Evolutionary conservation across 2,329 filamentous ascomycete genomes (phyloP).

Genomic region (Verticillium nonalfalfae): DNA sequence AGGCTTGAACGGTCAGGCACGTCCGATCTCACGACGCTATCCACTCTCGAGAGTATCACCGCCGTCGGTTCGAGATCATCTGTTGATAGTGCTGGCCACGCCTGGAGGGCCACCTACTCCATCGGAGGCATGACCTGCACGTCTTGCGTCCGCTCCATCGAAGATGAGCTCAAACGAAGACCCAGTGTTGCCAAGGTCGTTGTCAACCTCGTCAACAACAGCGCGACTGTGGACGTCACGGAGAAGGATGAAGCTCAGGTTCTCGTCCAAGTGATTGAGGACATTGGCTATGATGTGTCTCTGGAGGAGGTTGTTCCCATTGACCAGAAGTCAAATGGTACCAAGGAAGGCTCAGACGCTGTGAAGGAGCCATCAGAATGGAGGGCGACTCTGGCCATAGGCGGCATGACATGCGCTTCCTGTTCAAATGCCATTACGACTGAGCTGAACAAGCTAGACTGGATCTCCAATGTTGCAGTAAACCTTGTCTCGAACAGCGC

Average conservation of each 20-base stretch:
- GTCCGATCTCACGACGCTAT: neutral
- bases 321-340: conserved; percentile 21
- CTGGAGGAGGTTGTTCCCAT: conserved; percentile 43
- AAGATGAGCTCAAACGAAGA: conserved; percentile 48
- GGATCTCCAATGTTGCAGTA: conserved; percentile 45
- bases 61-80: neutral
- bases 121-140: conserved; percentile 71
- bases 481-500: conserved; percentile 56
- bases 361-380: conserved; percentile 22
- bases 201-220: conserved; percentile 63
- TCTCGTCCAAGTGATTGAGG: conserved; percentile 44
- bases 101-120: conserved; percentile 47
- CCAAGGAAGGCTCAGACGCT: conserved; percentile 29
- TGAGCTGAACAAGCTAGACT: conserved; percentile 49
- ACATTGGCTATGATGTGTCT: conserved; percentile 60
- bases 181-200: conserved; percentile 51
- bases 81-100: neutral
- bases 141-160: conserved; percentile 60
- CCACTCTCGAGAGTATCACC: neutral
- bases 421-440: conserved; percentile 60
- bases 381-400: conserved; percentile 52
- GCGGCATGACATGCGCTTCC: conserved; percentile 68
- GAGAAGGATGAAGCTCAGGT: conserved; percentile 22
- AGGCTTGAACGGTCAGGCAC: neutral
- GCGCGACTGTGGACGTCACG: conserved; percentile 52